Percentiles rank a stretch among this genome's conserved stretches.
phyloP scores from a whole-genome alignment of 2,329 filamentous ascomycete species.

The Trichoderma atroviride region DNA sequence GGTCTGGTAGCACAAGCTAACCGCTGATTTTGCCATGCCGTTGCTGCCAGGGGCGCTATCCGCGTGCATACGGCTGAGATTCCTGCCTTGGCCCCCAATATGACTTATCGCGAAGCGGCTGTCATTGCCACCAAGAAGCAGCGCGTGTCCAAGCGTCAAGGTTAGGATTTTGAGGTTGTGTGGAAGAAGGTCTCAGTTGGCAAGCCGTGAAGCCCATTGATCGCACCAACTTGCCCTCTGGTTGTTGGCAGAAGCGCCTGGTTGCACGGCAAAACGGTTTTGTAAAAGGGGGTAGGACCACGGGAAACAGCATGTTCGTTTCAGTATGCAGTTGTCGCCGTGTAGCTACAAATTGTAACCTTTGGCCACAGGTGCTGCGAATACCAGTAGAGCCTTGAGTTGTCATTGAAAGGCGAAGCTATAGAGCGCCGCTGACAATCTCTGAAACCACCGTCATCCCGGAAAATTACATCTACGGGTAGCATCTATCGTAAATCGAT shows the following conservation, averaged over 20 bases:
- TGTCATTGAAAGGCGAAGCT: neutral
- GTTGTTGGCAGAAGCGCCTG: neutral
- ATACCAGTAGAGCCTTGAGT: neutral
- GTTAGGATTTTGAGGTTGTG: too few species aligned
- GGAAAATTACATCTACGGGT: neutral
- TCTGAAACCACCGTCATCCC: neutral
- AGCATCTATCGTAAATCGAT: neutral
- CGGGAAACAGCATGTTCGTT: neutral
- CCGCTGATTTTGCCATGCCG: neutral
- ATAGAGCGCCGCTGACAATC: neutral
- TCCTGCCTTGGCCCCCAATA: slow-evolving; percentile 7
- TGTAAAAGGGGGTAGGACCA: neutral
- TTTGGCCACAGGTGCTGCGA: too few species aligned
- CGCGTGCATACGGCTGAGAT: neutral
- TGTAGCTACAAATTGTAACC: neutral
- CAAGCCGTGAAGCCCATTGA: neutral
- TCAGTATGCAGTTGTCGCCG: neutral
- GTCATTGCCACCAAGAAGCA: neutral
- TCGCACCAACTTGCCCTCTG: neutral
- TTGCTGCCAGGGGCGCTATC: neutral
- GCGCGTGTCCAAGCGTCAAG: neutral
- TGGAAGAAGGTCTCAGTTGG: neutral
- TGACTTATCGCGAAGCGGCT: slow-evolving; percentile 2
- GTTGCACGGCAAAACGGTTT: neutral
- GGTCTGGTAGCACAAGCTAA: neutral